Evolutionary conservation across 2,329 filamentous ascomycete species (phyloP).

Genomic region (Fusarium gaditjirri): DNA sequence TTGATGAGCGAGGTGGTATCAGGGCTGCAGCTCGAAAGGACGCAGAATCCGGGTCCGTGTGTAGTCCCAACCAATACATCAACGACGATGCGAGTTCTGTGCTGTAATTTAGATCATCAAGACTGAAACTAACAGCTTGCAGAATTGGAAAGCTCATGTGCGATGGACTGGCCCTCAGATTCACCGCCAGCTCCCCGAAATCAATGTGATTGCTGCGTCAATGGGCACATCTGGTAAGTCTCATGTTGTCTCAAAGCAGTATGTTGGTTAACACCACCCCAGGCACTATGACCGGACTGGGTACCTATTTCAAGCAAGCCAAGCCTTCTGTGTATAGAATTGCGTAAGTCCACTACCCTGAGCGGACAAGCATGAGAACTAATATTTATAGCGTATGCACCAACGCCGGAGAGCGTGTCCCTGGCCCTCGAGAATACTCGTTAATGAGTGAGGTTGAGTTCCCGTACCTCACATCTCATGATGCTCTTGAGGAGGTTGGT

Average conservation of each 20-base stretch:
- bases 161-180: slow-evolving; percentile 71
- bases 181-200: slow-evolving; percentile 64
- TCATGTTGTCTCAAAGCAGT: neutral
- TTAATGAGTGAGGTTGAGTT: slow-evolving; percentile 64
- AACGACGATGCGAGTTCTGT: slow-evolving; percentile 45
- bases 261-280: slow-evolving; percentile 9
- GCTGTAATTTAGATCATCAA: accelerated
- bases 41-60: slow-evolving; percentile 44
- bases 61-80: slow-evolving; percentile 50
- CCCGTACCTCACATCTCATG: slow-evolving; percentile 65
- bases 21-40: slow-evolving; percentile 45
- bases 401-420: slow-evolving; percentile 65
- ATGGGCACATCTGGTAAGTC: slow-evolving; percentile 60
- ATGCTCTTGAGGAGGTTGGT: slow-evolving; percentile 65
- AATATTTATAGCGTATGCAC: slow-evolving; percentile 62
- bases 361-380: neutral
- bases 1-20: slow-evolving; percentile 49
- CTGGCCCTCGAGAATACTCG: slow-evolving; percentile 65
- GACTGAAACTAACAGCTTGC: neutral
- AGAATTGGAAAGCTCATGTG: slow-evolving; percentile 65
- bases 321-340: slow-evolving; percentile 60
- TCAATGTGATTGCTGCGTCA: slow-evolving; percentile 64
- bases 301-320: slow-evolving; percentile 60
- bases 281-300: slow-evolving; percentile 60
- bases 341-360: slow-evolving; percentile 39